These are phyloP conservation scores for Lepidium aucheri DNA, from an alignment of 345 rosid genomes.

Conservation along the genomic window DNA sequence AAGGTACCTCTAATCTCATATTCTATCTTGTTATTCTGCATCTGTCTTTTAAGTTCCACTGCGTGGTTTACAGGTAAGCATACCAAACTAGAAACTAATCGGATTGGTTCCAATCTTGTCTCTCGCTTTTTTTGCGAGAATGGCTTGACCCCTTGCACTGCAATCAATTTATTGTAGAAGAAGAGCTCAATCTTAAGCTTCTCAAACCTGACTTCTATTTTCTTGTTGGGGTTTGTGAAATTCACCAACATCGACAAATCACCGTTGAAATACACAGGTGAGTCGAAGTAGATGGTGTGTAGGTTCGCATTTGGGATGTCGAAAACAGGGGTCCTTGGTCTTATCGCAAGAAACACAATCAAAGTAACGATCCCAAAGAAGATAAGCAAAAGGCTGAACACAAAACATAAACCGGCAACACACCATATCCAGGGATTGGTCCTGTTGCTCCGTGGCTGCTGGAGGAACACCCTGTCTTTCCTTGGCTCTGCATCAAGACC, in stretches of 20 bases:
- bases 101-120: constrained; percentile 46
- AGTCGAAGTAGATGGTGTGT: constrained; percentile 67
- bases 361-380: constrained; percentile 72
- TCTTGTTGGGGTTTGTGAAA: constrained; percentile 74
- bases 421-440: constrained; percentile 66
- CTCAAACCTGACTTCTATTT: constrained; percentile 60
- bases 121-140: constrained; percentile 52
- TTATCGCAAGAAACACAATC: constrained; percentile 50
- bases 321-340: constrained; percentile 57
- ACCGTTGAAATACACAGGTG: constrained; percentile 59
- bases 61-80: constrained; percentile 56
- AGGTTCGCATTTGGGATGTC: constrained; percentile 65
- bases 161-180: constrained; percentile 53
- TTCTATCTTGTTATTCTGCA: constrained; percentile 47
- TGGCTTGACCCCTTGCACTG: constrained; percentile 51
- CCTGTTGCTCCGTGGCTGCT: constrained; percentile 37
- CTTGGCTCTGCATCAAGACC: constrained; percentile 20
- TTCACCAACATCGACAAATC: constrained; percentile 61
- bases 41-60: constrained; percentile 56
- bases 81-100: constrained; percentile 67
- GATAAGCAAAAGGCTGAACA: constrained; percentile 73
- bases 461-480: constrained; percentile 23
- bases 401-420: constrained; percentile 52
- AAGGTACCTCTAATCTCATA: constrained; percentile 63
- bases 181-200: constrained; percentile 51